phyloP scores from a whole-genome alignment of 2,329 filamentous ascomycete species.

The Plenodomus biglobosus region DNA sequence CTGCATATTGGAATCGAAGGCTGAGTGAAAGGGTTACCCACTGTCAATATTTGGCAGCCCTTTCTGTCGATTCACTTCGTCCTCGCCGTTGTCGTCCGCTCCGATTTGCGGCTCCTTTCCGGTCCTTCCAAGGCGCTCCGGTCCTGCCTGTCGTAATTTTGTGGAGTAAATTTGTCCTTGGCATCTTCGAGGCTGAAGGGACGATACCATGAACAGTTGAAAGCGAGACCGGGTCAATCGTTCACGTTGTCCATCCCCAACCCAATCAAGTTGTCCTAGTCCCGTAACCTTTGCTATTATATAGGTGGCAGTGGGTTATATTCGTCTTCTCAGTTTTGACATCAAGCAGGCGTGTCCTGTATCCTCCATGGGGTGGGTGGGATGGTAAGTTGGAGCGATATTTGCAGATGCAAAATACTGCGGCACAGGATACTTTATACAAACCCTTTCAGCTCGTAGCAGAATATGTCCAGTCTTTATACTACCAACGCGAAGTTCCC shows the following conservation, averaged over 20 bases:
- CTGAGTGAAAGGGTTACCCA: no score
- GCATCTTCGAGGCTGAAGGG: background rate
- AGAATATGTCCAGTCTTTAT: slow-evolving; percentile 7
- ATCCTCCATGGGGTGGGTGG: background rate
- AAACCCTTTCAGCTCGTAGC: background rate
- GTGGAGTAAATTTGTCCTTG: background rate
- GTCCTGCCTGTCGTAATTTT: background rate
- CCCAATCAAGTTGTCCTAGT: background rate
- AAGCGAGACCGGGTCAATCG: background rate
- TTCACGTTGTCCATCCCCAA: background rate
- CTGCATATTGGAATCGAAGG: no score
- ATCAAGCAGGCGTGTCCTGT: background rate
- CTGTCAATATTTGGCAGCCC: slow-evolving; percentile 11
- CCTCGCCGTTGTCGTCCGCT: slow-evolving; percentile 3
- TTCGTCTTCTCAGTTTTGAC: background rate
- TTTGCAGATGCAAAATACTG: background rate
- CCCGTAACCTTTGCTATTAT: background rate
- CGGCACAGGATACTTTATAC: background rate
- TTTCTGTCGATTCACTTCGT: background rate
- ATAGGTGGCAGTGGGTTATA: background rate
- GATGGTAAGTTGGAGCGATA: no score
- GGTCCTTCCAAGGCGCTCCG: no score
- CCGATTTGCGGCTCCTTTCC: no score
- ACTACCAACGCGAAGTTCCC: slow-evolving; percentile 1
- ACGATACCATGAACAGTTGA: background rate